Evolutionary conservation across 352 stramenopile genomes (phyloP).

Genomic region (Globisporangium cylindrosporum): DNA sequence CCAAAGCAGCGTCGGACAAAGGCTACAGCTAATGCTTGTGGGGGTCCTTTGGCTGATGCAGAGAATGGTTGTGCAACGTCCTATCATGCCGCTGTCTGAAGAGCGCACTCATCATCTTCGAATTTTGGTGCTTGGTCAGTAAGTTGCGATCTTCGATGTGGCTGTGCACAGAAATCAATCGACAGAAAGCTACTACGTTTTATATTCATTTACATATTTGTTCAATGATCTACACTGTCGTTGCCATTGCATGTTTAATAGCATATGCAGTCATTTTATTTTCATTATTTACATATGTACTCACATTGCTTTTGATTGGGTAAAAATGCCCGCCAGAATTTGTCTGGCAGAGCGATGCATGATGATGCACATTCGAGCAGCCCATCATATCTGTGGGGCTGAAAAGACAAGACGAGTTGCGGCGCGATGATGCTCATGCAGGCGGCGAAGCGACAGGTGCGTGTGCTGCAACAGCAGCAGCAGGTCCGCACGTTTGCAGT

Average conservation of each 20-base stretch:
- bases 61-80: background rate
- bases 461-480: background rate
- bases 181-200: background rate
- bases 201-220: too few species aligned
- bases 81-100: background rate
- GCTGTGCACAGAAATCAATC: background rate
- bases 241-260: background rate
- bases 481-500: background rate
- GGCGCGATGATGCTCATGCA: background rate
- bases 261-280: background rate
- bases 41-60: background rate
- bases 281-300: background rate
- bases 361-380: constrained; percentile 1
- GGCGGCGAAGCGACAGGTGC: background rate
- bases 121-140: background rate
- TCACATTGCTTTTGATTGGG: background rate
- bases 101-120: background rate
- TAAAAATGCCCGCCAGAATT: constrained; percentile 1
- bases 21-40: background rate
- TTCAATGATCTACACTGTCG: too few species aligned
- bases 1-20: background rate
- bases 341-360: constrained; percentile 9
- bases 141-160: background rate
- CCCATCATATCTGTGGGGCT: background rate
- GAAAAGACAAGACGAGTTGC: background rate